Percentiles rank a stretch among this genome's conserved stretches.
These are phyloP conservation scores for Macrolepiota albuminosa DNA, from an alignment of 768 basidiomycete species.

Conservation along the genomic window DNA sequence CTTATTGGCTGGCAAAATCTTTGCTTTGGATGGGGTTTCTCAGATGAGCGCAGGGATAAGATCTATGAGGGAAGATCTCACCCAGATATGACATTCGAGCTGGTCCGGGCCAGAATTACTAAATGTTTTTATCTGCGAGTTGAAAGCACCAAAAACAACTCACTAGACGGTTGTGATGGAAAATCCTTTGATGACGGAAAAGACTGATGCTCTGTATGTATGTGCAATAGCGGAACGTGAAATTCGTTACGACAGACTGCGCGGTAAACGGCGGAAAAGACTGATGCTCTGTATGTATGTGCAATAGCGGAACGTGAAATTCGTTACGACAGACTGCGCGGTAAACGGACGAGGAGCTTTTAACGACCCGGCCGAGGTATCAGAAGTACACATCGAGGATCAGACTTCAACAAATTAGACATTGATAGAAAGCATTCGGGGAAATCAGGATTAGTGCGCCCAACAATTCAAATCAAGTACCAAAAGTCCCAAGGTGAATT, in stretches of 20 bases:
- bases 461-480: not conserved
- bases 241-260: not conserved
- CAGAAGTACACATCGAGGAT: not conserved
- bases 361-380: not conserved
- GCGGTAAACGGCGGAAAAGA: not conserved
- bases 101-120: not conserved
- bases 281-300: not conserved
- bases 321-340: not conserved
- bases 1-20: not conserved
- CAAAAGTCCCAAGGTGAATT: not conserved
- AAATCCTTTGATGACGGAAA: not conserved
- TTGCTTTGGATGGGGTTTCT: not conserved
- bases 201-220: not conserved
- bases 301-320: not conserved
- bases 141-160: not conserved
- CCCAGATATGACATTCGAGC: not conserved
- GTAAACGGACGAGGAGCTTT: not conserved
- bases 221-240: not conserved
- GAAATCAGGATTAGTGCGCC: not conserved
- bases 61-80: not conserved
- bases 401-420: constrained; percentile 3
- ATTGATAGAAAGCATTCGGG: not conserved
- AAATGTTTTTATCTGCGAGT: not conserved
- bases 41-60: not conserved
- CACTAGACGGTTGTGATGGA: not conserved